Conservation (phyloP, 108 stramenopile genomes). For the Pelagomonas calceolata region DNA sequence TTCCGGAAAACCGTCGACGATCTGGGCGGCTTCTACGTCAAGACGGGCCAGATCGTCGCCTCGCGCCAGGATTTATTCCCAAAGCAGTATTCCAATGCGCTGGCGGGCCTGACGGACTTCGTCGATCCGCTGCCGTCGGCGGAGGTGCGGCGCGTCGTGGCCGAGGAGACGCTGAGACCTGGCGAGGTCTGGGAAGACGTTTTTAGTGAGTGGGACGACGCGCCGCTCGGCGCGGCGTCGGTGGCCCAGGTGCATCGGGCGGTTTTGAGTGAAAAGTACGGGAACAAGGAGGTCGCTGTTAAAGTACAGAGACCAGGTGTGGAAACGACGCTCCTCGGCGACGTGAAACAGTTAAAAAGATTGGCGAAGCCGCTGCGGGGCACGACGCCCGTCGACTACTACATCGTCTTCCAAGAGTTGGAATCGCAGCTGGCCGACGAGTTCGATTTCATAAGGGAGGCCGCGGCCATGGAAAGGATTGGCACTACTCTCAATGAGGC, state of each 20-base stretch:
- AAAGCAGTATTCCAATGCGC: slow-evolving; percentile 66
- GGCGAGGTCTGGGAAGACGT: slow-evolving; percentile 51
- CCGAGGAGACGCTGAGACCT: slow-evolving; percentile 18
- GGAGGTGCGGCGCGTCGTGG: slow-evolving; percentile 45
- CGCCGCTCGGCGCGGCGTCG: slow-evolving; percentile 55
- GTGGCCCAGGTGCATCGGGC: slow-evolving; percentile 63
- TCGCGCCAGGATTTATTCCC: slow-evolving; percentile 79
- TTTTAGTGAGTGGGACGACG: slow-evolving; percentile 71
- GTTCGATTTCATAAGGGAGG: slow-evolving; percentile 89
- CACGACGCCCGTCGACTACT: slow-evolving; percentile 75
- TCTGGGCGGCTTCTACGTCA: slow-evolving; percentile 89
- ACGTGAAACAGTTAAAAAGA: slow-evolving; percentile 69
- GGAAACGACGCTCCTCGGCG: slow-evolving; percentile 74
- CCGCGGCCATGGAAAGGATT: slow-evolving; percentile 85
- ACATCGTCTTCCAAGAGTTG: slow-evolving; percentile 75
- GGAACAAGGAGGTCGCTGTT: slow-evolving; percentile 74
- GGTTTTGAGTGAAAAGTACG: slow-evolving; percentile 41
- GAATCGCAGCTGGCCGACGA: slow-evolving; percentile 74
- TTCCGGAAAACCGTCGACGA: slow-evolving; percentile 57
- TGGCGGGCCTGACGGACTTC: slow-evolving; percentile 66
- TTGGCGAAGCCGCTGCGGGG: slow-evolving; percentile 66
- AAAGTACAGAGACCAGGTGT: slow-evolving; percentile 85
- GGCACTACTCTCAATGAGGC: slow-evolving; percentile 46
- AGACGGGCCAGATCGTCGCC: slow-evolving; percentile 81
- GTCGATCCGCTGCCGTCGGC: slow-evolving; percentile 70